Percentiles rank a stretch among this genome's conserved stretches.
Evolutionary conservation across 169 alveolate species (phyloP).

Genomic region (Plasmodium vivax): DNA sequence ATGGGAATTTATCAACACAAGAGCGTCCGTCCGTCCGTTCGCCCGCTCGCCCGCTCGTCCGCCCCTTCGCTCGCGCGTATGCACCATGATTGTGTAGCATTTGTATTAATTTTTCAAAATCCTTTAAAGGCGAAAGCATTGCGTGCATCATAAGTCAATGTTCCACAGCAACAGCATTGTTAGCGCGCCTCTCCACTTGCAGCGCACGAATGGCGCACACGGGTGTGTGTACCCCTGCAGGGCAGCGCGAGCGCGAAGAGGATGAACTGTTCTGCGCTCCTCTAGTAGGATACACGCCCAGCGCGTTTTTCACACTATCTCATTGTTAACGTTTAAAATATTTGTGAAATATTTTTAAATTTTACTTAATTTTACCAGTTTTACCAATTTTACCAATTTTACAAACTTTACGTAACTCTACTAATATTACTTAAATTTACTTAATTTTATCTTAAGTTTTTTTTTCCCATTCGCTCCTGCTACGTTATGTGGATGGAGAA

Average conservation of each 20-base stretch:
- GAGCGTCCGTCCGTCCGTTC: not conserved
- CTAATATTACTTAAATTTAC: not conserved
- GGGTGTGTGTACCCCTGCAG: not conserved
- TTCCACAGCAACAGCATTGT: not conserved
- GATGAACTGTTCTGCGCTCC: not conserved
- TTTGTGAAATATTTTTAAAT: constrained; percentile 50
- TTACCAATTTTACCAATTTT: not conserved
- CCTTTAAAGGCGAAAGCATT: not conserved
- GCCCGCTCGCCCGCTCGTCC: not conserved
- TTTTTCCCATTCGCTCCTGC: not conserved
- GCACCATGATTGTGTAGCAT: not conserved
- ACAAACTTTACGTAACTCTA: no score
- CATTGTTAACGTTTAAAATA: constrained; percentile 24
- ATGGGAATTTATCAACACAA: constrained; percentile 3
- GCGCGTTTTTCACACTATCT: not conserved
- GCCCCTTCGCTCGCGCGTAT: not conserved
- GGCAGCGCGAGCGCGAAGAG: not conserved
- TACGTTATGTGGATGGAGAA: not conserved
- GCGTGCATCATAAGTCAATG: constrained; percentile 2
- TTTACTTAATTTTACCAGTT: not conserved
- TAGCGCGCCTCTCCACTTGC: not conserved
- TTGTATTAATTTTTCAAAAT: constrained; percentile 34
- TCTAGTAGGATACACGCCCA: not conserved
- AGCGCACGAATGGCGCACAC: not conserved
- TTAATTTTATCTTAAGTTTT: not conserved